Conservation (phyloP, 169 alveolate species). For the Eimeria falciformis region DNA sequence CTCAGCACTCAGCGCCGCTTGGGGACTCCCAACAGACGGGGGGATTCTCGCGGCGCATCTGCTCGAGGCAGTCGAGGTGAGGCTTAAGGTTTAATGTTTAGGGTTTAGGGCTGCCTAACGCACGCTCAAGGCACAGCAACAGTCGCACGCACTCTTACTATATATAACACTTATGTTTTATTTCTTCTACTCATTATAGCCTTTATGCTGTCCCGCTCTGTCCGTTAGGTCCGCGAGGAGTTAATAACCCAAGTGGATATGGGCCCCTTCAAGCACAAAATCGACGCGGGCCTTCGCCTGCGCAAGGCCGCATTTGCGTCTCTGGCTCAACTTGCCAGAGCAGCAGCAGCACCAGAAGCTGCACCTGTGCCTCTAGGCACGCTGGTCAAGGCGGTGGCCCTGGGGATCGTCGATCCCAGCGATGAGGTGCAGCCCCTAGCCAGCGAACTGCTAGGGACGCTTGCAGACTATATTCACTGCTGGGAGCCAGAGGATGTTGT, state of each 20-base stretch:
- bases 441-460: neutral
- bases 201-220: neutral
- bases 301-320: slow-evolving; percentile 16
- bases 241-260: neutral
- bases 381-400: neutral
- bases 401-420: neutral
- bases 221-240: slow-evolving; percentile 3
- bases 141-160: too few relatives aligned
- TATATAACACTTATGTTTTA: neutral
- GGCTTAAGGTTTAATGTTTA: neutral
- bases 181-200: neutral
- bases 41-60: neutral
- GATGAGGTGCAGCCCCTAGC: neutral
- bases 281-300: slow-evolving; percentile 49
- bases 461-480: neutral
- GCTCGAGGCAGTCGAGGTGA: neutral
- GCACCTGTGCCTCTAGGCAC: neutral
- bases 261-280: slow-evolving; percentile 25
- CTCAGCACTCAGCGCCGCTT: neutral
- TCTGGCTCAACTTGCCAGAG: neutral
- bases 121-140: too few relatives aligned
- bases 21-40: neutral
- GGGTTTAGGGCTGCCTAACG: neutral
- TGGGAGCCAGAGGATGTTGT: neutral
- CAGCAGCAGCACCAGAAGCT: slow-evolving; percentile 24